Base-by-base conservation (phyloP, 495 filamentous ascomycete genomes). In the Penicillium ochrochloron region DNA sequence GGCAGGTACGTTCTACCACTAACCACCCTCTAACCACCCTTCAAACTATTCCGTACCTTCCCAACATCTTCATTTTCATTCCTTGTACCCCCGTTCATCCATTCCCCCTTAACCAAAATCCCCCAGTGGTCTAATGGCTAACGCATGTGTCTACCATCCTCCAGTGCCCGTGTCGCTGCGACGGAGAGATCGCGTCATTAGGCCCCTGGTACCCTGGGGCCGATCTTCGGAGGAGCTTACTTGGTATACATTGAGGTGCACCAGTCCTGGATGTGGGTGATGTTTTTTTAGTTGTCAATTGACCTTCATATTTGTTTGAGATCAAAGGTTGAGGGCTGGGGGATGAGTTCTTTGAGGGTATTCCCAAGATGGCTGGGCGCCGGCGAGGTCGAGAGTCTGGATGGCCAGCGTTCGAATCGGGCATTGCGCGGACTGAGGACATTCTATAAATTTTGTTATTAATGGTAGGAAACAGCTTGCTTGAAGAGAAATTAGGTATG, bases 181-280 rank as follows among this genome's bases (percentile, higher is more conserved):
- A 5, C 25, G 48, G 27, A 31, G 48, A 12, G 8, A 52, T 52
- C 25, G 48, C 25, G 48, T 31, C n/a, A 27, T 5, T 31, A 3
- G 12, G 10, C 15, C 48, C 25, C 25, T 31, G 48, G 48, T 29
- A n/a, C 27, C 48, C 31, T 31, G 48, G 48, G 25, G 48, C 48
- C 25, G 48, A 52, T 52, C 48, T 31, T 29, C 48, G 23, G 48
- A 52, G 48, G 25, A 31, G 48, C 48, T 9, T 52, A 14, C 48
- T 52, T 52, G 25, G 27, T n/a, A 29, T 29, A 52, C 48, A 11
- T 52, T 8, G 11, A 52, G 48, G 48, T 52, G 25, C 48, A 52
- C 25, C 48, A 52, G 15, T 21, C 48, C 48, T 52, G 5, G 14
- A 12, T 31, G 48, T 31, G 48, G 25, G 48, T 3, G 25, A 52